Evolutionary conservation across 768 basidiomycete species (phyloP).

Genomic region (Flagelloscypha sp.): DNA sequence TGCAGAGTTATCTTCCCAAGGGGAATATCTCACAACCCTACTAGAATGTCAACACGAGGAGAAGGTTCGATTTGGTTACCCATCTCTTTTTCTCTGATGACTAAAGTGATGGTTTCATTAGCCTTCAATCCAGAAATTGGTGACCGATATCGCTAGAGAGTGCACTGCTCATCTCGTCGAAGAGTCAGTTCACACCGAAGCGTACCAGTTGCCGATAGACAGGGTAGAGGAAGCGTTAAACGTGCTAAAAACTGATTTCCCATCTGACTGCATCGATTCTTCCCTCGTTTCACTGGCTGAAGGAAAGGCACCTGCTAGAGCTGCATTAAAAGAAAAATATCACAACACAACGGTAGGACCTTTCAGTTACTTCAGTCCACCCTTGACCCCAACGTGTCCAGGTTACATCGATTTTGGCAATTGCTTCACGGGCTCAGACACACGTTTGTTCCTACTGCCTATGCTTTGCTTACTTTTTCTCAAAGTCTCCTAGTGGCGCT

Average conservation of each 20-base stretch:
- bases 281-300: constrained; percentile 35
- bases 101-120: constrained; percentile 17
- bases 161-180: constrained; percentile 52
- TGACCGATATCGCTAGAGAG: constrained; percentile 54
- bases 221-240: constrained; percentile 40
- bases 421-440: constrained; percentile 54
- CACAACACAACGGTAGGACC: constrained; percentile 43
- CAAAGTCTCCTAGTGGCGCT: constrained; percentile 61
- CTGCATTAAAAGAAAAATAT: constrained; percentile 34
- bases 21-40: constrained; percentile 51
- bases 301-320: constrained; percentile 32
- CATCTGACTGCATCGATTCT: constrained; percentile 31
- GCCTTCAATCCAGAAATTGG: constrained; percentile 73
- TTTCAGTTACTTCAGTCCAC: constrained; percentile 1
- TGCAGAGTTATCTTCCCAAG: constrained; percentile 49
- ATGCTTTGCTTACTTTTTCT: constrained; percentile 5
- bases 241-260: constrained; percentile 44
- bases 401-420: constrained; percentile 51
- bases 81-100: not conserved
- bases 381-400: constrained; percentile 18
- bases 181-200: constrained; percentile 56
- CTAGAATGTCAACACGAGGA: constrained; percentile 79
- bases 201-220: constrained; percentile 42
- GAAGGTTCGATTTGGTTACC: constrained; percentile 41
- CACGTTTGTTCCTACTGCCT: constrained; percentile 46